Conservation (phyloP, 352 stramenopile genomes). For the Globisporangium spiculum region DNA sequence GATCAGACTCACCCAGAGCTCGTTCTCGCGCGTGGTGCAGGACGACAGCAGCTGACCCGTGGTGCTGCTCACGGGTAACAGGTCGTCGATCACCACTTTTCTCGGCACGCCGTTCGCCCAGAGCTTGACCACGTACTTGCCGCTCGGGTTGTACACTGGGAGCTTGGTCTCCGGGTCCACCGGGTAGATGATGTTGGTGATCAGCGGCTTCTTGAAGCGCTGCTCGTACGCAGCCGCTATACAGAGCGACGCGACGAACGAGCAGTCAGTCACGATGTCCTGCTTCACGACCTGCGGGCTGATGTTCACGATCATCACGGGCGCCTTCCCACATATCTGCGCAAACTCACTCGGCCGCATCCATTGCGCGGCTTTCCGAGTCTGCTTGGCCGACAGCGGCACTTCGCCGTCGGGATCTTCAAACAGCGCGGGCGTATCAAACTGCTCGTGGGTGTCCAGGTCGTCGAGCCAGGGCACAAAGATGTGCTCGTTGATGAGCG, state of each 20-base stretch:
- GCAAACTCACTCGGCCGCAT: constrained; percentile 66
- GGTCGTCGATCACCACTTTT: constrained; percentile 95
- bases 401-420: constrained; percentile 69
- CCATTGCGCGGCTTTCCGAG: constrained; percentile 57
- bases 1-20: constrained; percentile 94
- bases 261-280: constrained; percentile 92
- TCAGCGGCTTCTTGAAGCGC: constrained; percentile 88
- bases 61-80: constrained; percentile 84
- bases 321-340: constrained; percentile 35
- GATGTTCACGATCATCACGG: constrained; percentile 73
- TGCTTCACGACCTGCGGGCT: constrained; percentile 80
- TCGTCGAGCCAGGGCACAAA: constrained; percentile 83
- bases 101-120: constrained; percentile 93
- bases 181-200: constrained; percentile 96
- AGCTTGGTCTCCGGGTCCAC: constrained; percentile 71
- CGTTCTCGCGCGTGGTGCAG: constrained; percentile 76
- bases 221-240: constrained; percentile 91
- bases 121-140: constrained; percentile 97
- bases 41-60: constrained; percentile 79
- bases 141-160: constrained; percentile 86
- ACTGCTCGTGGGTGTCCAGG: constrained; percentile 57
- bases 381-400: constrained; percentile 66
- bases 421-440: constrained; percentile 48
- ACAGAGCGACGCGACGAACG: constrained; percentile 91
- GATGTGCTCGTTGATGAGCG: constrained; percentile 78